These are phyloP conservation scores for Quercus wislizeni DNA, from an alignment of 306 rosid genomes.

Conservation along the genomic window DNA sequence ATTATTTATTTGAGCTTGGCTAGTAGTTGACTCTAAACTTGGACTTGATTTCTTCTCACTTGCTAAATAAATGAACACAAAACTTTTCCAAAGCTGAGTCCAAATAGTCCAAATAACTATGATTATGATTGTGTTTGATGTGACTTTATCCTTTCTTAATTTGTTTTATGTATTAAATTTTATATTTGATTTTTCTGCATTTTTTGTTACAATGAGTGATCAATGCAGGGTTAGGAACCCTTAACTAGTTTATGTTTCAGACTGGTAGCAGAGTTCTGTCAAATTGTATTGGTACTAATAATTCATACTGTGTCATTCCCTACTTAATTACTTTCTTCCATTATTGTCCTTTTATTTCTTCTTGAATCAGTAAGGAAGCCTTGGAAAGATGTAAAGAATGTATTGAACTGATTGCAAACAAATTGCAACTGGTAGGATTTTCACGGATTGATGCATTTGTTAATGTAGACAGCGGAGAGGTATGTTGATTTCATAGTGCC, in stretches of 20 bases:
- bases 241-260: not conserved
- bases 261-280: not conserved
- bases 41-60: not conserved
- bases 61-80: not conserved
- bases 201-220: not conserved
- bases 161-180: not conserved
- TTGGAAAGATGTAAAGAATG: constrained; percentile 62
- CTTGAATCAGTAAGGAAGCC: constrained; percentile 50
- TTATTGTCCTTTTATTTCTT: not conserved
- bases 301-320: not conserved
- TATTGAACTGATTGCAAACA: constrained; percentile 78
- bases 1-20: too few species aligned
- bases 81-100: too few species aligned
- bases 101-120: not conserved
- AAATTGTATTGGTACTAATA: not conserved
- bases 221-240: not conserved
- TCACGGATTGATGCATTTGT: constrained; percentile 91
- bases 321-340: not conserved
- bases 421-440: constrained; percentile 79
- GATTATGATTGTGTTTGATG: not conserved
- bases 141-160: not conserved
- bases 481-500: constrained; percentile 30
- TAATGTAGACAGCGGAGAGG: constrained; percentile 86
- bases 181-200: not conserved
- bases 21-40: too few species aligned